phyloP scores from a whole-genome alignment of 495 filamentous ascomycete genomes.

The Glutinoglossum americanum region DNA sequence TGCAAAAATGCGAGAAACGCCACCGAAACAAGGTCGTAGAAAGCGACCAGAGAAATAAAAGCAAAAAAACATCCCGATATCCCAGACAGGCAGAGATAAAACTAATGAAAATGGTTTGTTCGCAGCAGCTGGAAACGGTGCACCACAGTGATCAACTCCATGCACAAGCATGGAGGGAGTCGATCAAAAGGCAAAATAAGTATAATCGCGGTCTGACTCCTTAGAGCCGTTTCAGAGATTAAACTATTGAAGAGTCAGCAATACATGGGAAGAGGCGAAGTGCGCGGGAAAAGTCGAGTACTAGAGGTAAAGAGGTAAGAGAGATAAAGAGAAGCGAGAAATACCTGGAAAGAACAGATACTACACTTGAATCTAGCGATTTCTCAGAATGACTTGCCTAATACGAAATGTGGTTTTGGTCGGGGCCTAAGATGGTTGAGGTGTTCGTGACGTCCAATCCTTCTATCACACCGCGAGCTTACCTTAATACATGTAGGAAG shows the following conservation, averaged over 20 bases:
- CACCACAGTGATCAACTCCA: conserved; percentile 54
- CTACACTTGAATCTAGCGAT: conserved; percentile 99
- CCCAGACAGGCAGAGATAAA: conserved; percentile 1
- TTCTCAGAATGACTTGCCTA: too few relatives aligned
- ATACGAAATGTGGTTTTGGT: too few relatives aligned
- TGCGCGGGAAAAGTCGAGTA: too few relatives aligned
- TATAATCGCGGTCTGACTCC: conserved; percentile 14
- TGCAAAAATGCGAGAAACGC: too few relatives aligned
- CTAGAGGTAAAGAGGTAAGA: background rate
- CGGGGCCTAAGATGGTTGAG: too few relatives aligned
- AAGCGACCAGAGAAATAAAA: background rate
- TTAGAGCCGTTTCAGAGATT: conserved; percentile 41
- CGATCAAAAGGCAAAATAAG: conserved; percentile 24
- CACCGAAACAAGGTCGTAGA: too few relatives aligned
- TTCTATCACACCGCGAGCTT: too few relatives aligned
- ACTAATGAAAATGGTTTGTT: conserved; percentile 29
- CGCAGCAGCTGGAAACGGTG: conserved; percentile 75
- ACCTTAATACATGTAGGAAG: too few relatives aligned
- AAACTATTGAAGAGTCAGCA: conserved; percentile 26
- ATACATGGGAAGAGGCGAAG: too few relatives aligned
- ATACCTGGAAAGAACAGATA: conserved; percentile 90
- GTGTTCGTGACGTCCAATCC: too few relatives aligned
- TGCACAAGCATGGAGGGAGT: conserved; percentile 67
- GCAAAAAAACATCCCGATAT: background rate
- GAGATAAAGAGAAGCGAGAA: background rate